Base-by-base conservation (phyloP, 495 filamentous ascomycete species). In the Penicillium cataractarum region DNA sequence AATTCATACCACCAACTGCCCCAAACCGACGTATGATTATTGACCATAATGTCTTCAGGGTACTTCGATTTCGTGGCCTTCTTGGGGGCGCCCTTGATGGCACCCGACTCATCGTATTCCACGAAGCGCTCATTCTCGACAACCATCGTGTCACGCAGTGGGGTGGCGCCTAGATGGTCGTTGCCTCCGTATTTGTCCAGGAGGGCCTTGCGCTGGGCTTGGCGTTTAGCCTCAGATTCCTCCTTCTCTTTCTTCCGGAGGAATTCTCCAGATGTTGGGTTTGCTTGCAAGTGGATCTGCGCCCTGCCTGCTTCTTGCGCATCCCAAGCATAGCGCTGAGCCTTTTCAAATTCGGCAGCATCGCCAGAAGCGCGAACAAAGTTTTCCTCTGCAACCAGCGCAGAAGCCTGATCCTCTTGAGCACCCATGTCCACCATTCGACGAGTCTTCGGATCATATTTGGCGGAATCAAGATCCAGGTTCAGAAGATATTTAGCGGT, bases 401-500 rank as follows among this genome's bases (percentile, higher is more conserved):
- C 88, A 19, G 96, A 89, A 6, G 94, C 92, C 64, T 89, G 86
- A 78, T 98, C 93, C 21, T 79, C 74, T 39, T 91, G 90, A 6
- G 91, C 93, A 35, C 94, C 93, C 65, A 86, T 85, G 64, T 97
- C 93, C 5, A 97, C 89, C 88, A 99, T 96, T 6, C 91, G 89
- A 60, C 95, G 86, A 35, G 94, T 98, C 72, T 99, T 99, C 0
- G 95, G 95, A 69, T 99, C 96, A 75, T 99, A 99, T 71, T 97
- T 97, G 13, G 95, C 96, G 0, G 94, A 97, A 66, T 99, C 95
- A 3, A 96, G 84, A 67, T 98, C 95, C 5, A 99, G 83, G 69
- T 97, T 97, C 0, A 97, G 80, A 7, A 99, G 79, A 72, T 99
- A 99, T 72, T 98, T 98, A n/a, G 95, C 95, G 6, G 95, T 98